phyloP scores from a whole-genome alignment of 139 green algal genomes.

The Coelastrella sp. region DNA sequence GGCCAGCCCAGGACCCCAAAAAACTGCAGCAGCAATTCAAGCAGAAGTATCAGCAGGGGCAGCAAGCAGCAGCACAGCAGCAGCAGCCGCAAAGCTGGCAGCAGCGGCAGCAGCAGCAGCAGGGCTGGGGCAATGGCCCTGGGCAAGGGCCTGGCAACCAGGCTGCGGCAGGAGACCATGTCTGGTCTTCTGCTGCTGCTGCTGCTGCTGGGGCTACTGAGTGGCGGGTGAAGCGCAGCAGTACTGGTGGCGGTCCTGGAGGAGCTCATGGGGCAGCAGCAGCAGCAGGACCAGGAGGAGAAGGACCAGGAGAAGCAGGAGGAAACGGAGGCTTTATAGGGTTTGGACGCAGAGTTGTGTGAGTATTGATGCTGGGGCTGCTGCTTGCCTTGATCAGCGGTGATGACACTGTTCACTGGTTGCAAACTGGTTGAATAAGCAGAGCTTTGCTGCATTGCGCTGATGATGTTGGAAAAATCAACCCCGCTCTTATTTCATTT shows the following conservation, averaged over 20 bases:
- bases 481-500: too few relatives aligned
- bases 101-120: slow-evolving; percentile 14
- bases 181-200: background rate
- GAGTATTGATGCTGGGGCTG: background rate
- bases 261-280: background rate
- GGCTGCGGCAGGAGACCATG: background rate
- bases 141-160: background rate
- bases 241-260: background rate
- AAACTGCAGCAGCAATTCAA: slow-evolving; percentile 15
- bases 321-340: background rate
- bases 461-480: too few relatives aligned
- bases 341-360: background rate
- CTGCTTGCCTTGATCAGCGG: too few relatives aligned
- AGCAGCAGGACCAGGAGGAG: background rate
- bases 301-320: background rate
- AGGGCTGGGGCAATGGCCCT: background rate
- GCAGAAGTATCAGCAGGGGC: background rate
- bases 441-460: too few relatives aligned
- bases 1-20: background rate
- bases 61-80: background rate
- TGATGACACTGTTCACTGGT: too few relatives aligned
- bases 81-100: background rate
- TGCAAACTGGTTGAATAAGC: too few relatives aligned
- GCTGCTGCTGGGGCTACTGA: background rate
- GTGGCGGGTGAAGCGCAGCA: background rate